A percentile compares a stretch with the other conserved stretches of the same genome.
These are phyloP conservation scores for Tuber aestivum DNA, from an alignment of 495 filamentous ascomycete genomes.

Conservation along the genomic window DNA sequence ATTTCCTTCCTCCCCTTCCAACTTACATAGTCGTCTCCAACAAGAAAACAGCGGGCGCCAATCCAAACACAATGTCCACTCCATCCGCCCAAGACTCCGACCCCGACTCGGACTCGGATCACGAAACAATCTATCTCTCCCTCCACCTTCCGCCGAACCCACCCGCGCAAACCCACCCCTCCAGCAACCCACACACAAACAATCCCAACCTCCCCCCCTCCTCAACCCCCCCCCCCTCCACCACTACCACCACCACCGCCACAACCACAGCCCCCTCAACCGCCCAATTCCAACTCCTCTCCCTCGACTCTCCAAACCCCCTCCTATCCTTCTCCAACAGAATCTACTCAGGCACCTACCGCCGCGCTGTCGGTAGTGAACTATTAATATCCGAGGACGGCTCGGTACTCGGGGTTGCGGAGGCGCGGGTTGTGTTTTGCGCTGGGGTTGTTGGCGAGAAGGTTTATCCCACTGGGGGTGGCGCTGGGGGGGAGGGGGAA, in stretches of 20 bases:
- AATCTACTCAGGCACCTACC: slow-evolving; percentile 30
- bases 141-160: background rate
- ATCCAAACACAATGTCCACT: background rate
- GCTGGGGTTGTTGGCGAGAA: background rate
- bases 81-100: background rate
- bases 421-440: background rate
- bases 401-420: background rate
- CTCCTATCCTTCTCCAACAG: slow-evolving; percentile 35
- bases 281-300: slow-evolving; percentile 36
- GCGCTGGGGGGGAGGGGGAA: slow-evolving; percentile 2
- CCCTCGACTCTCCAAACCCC: slow-evolving; percentile 27
- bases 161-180: slow-evolving; percentile 11
- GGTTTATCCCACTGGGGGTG: no score
- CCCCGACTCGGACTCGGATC: background rate
- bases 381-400: slow-evolving; percentile 3
- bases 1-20: slow-evolving; percentile 6
- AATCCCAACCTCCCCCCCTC: slow-evolving; percentile 29
- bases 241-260: no score
- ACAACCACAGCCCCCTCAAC: slow-evolving; percentile 11
- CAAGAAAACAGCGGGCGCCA: slow-evolving; percentile 18
- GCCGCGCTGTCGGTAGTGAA: slow-evolving; percentile 31
- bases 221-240: no score
- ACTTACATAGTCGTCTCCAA: no score
- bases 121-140: background rate
- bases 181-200: slow-evolving; percentile 10